phyloP scores from a whole-genome alignment of 1,139 yeast genomes.

The Zygosaccharomyces pseudobailii region DNA sequence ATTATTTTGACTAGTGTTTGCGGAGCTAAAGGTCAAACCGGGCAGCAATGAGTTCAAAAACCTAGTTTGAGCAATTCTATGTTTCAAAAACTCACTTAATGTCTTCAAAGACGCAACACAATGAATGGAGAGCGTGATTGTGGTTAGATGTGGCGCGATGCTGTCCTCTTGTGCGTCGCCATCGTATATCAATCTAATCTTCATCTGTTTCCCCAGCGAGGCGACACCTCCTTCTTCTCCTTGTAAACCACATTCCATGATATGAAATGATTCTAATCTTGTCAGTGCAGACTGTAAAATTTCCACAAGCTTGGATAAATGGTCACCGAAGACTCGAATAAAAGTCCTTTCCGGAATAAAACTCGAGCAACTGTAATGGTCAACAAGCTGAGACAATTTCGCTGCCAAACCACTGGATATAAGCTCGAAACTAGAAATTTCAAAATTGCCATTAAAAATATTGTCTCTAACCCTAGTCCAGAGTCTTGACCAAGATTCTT shows the following conservation, averaged over 20 bases:
- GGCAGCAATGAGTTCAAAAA: constrained; percentile 25
- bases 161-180: constrained; percentile 34
- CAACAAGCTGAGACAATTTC: constrained; percentile 43
- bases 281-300: constrained; percentile 72
- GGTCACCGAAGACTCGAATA: constrained; percentile 42
- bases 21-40: constrained; percentile 10
- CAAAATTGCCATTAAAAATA: constrained; percentile 34
- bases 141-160: constrained; percentile 37
- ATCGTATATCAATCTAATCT: constrained; percentile 43
- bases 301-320: constrained; percentile 42
- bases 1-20: constrained; percentile 3
- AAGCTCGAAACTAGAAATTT: constrained; percentile 71
- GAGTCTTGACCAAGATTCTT: constrained; percentile 41
- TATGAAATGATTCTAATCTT: constrained; percentile 71
- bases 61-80: constrained; percentile 33
- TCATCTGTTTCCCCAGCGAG: constrained; percentile 69
- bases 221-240: constrained; percentile 43
- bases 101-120: constrained; percentile 83
- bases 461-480: constrained; percentile 45
- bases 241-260: constrained; percentile 51
- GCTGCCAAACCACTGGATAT: constrained; percentile 63
- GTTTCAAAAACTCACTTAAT: constrained; percentile 57
- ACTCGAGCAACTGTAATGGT: neutral
- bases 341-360: constrained; percentile 36
- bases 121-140: constrained; percentile 65